Evolutionary conservation across 2,329 filamentous ascomycete genomes (phyloP), one percentile per base, ranked within the genome.

Genomic region (Cordyceps pruinosa): DNA sequence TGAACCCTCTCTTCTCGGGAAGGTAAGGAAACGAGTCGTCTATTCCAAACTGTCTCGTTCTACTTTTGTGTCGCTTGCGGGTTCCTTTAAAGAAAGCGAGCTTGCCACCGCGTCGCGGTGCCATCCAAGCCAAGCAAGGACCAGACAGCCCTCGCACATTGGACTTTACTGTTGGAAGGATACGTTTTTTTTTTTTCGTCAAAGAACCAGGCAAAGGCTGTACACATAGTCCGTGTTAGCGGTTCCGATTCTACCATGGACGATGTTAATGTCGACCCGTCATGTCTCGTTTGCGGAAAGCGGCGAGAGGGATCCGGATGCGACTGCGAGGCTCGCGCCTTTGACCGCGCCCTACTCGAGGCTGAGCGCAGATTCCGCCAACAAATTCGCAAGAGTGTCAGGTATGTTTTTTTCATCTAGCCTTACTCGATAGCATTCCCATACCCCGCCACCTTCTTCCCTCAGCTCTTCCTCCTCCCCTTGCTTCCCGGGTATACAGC

Each of bases 341-440:
- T 87, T 30, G 83, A 87, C 62, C 71, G 79, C 57, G 84, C 84
- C 59, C 75, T 87, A 44, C 76, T 77, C 60, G 82, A 87, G 67
- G 84, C 84, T 58, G 85, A 88, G 69, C 72, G 76, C 52, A 76
- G 78, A 45, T 83, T 86, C 76, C 85, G 87, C 83, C 75, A 79
- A 64, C 76, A 75, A 26, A 76, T 85, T 56, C 85, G 85, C 66
- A 77, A 73, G 64, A 80, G 87, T 45, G 86, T 87, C 68, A 77
- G 83, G 85, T 87, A 73, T 63, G 75, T 63, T 51, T 50, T 19
- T 35, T 37, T 51, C 55, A 50, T 56, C 44, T 52, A 41, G 30
- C 47, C 35, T 32, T 37, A 25, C 54, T 37, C 35, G 15, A 28
- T 25, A 34, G 23, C 7, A 28, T 6, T 17, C n/a, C n/a, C n/a